Evolutionary conservation across 495 filamentous ascomycete genomes (phyloP), one percentile per base, ranked within the genome.

Genomic region (Paragyromitra xinjiangensis): DNA sequence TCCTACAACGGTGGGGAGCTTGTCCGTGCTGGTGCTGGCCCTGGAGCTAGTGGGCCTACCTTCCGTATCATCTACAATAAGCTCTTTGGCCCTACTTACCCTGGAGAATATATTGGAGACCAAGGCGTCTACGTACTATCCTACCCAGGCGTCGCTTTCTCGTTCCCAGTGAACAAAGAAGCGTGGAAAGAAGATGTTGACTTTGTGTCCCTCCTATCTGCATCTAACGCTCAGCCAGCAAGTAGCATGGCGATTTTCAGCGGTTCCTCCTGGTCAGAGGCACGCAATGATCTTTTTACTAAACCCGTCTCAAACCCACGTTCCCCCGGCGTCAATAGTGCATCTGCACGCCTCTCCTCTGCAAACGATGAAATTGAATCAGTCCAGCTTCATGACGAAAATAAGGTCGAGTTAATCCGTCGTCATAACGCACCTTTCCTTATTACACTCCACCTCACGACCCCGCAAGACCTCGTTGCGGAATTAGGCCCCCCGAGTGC

Each of bases 401-500:
- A 94, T 14, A 88, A 87, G 71, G 81, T 98, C 71, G 92, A 97
- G 80, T 84, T 96, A n/a, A 84, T 90, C 29, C 89, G 94, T 71
- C 84, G 88, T 66, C 86, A 87, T 34, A 87, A 85, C 71, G 85
- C 86, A 12, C 85, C 87, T 0, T 88, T 94, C 62, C 87, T 86
- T 83, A 90, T 98, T 50, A 88, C 83, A 0, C 85, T 99, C 0
- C 91, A 92, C 65, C 88, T 93, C 79, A 97, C 94, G 0, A 94
- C 92, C 8, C 91, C 92, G 0, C 95, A 99, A 85, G 94, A 98
- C 77, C 85, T 99, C 4, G 88, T 98, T 26, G 89, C 91, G 50
- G 94, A 97, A 73, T 89, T 99, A 37, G 95, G 95, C 0, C 92
- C 95, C 3, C 95, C 95, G n/a, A 94, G 97, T 84, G 92, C 94